These are phyloP conservation scores for Eleusine coracana DNA, from an alignment of 176 grass and related monocot species.

Conservation along the genomic window DNA sequence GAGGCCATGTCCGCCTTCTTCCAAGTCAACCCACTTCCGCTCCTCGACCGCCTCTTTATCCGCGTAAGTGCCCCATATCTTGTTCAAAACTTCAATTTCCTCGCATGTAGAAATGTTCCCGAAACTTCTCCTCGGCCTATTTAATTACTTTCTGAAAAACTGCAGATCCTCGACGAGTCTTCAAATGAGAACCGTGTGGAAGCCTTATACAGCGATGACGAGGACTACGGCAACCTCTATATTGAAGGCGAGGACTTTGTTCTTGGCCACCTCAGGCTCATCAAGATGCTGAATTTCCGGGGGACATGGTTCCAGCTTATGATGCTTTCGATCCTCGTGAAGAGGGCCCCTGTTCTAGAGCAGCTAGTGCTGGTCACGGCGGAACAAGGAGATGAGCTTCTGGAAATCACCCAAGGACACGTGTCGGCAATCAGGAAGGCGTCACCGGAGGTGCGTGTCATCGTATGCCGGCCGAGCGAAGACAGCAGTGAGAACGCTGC, in stretches of 20 bases:
- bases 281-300: slow-evolving; percentile 56
- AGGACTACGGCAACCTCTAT: background rate
- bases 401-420: slow-evolving; percentile 35
- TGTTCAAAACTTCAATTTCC: no score
- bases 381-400: background rate
- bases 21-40: no score
- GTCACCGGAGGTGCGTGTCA: slow-evolving; percentile 17
- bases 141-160: no score
- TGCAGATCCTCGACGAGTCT: no score
- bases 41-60: no score
- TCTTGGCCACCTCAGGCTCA: slow-evolving; percentile 38
- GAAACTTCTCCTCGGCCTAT: no score
- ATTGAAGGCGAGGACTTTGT: background rate
- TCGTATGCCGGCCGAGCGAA: slow-evolving; percentile 39
- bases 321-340: slow-evolving; percentile 52
- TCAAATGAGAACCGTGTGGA: no score
- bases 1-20: no score
- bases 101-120: no score
- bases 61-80: no score
- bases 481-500: slow-evolving; percentile 21
- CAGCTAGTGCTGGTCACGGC: slow-evolving; percentile 49
- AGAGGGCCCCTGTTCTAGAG: slow-evolving; percentile 45
- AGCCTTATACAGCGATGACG: background rate
- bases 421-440: slow-evolving; percentile 39
- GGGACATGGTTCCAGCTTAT: slow-evolving; percentile 41